Evolutionary conservation across 2,329 filamentous ascomycete species (phyloP).

Genomic region (Fusarium paranaense): DNA sequence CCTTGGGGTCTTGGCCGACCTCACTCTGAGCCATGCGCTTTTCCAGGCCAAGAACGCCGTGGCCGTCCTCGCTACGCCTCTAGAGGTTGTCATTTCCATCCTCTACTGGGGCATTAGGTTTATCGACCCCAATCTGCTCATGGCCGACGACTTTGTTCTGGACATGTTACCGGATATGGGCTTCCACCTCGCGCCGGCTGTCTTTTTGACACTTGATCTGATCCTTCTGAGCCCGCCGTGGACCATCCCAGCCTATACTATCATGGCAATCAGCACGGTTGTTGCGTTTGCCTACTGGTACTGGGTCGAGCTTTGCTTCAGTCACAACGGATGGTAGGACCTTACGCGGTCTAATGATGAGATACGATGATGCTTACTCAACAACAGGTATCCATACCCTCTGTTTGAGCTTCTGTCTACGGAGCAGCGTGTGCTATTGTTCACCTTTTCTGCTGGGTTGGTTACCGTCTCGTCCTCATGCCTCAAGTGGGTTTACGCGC

Average conservation of each 20-base stretch:
- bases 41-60: conserved; percentile 77
- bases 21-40: conserved; percentile 67
- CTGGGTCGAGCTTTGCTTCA: conserved; percentile 80
- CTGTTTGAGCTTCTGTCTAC: conserved; percentile 78
- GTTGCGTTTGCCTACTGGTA: conserved; percentile 79
- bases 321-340: conserved; percentile 72
- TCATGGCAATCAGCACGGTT: conserved; percentile 66
- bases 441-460: conserved; percentile 74
- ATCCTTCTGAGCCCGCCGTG: conserved; percentile 79
- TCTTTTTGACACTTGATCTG: conserved; percentile 73
- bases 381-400: conserved; percentile 82
- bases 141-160: conserved; percentile 67
- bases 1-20: conserved; percentile 72
- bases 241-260: conserved; percentile 71
- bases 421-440: conserved; percentile 74
- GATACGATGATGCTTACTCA: conserved; percentile 10
- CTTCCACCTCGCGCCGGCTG: conserved; percentile 74
- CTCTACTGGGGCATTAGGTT: conserved; percentile 78
- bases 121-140: conserved; percentile 64
- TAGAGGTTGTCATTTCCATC: conserved; percentile 77
- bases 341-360: background rate
- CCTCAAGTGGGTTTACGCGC: conserved; percentile 77
- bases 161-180: conserved; percentile 69
- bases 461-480: conserved; percentile 78
- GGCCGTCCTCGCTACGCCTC: conserved; percentile 72